These are phyloP conservation scores for Stephania japonica DNA, from an alignment of 164 flowering plant genomes.

Conservation along the genomic window DNA sequence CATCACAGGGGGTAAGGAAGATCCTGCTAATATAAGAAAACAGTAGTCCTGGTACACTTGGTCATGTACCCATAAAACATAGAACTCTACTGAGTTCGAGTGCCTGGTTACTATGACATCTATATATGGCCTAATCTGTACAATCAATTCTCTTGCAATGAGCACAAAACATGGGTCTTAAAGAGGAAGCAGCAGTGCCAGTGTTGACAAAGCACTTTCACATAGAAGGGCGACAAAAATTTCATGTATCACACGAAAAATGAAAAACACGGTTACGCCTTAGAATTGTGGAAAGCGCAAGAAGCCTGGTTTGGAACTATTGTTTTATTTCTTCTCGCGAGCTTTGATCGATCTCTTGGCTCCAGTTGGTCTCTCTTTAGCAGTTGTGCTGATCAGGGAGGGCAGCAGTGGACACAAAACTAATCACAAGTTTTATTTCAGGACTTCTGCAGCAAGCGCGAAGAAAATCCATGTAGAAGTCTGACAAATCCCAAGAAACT, in stretches of 20 bases:
- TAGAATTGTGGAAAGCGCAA: background rate
- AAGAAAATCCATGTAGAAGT: conserved; percentile 76
- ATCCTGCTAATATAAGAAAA: background rate
- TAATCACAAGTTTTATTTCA: conserved; percentile 7
- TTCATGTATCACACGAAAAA: background rate
- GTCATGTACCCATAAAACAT: background rate
- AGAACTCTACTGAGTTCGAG: background rate
- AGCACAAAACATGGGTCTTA: conserved; percentile 18
- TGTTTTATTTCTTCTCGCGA: background rate
- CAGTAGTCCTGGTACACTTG: background rate
- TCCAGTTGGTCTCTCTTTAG: background rate
- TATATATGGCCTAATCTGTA: conserved; percentile 35
- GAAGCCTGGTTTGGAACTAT: background rate
- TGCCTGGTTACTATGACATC: background rate
- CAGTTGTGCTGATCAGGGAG: conserved; percentile 1
- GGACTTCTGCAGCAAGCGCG: conserved; percentile 67
- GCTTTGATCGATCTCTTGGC: background rate
- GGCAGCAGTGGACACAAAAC: background rate
- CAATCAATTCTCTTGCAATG: conserved; percentile 31
- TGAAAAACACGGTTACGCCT: conserved; percentile 3
- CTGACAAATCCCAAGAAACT: conserved; percentile 90
- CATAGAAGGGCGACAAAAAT: background rate
- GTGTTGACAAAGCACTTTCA: background rate
- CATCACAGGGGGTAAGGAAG: background rate
- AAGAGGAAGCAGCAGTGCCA: background rate